Evolutionary conservation across 2,329 filamentous ascomycete species (phyloP).

Genomic region (Fonsecaea pugnacius): DNA sequence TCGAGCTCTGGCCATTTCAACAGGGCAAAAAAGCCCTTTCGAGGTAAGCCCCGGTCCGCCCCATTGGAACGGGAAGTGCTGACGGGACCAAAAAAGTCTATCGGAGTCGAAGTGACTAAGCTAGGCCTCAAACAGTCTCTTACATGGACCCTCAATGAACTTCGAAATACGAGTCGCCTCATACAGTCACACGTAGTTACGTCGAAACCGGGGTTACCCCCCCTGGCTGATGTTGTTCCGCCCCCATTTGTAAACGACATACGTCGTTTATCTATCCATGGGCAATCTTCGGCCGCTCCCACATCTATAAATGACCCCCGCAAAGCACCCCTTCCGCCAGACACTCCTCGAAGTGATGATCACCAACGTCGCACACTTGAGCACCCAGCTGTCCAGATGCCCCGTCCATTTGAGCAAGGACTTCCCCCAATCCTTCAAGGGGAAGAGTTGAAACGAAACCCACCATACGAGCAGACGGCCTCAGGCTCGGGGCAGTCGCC

Average conservation of each 20-base stretch:
- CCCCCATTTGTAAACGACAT: slow-evolving; percentile 25
- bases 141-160: slow-evolving; percentile 30
- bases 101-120: slow-evolving; percentile 29
- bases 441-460: slow-evolving; percentile 29
- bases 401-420: slow-evolving; percentile 38
- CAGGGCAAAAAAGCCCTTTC: slow-evolving; percentile 19
- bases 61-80: slow-evolving; percentile 21
- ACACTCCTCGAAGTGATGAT: slow-evolving; percentile 29
- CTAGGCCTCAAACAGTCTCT: slow-evolving; percentile 34
- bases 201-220: slow-evolving; percentile 27
- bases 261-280: slow-evolving; percentile 25
- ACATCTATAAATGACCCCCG: slow-evolving; percentile 29
- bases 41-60: slow-evolving; percentile 26
- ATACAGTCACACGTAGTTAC: slow-evolving; percentile 25
- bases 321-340: slow-evolving; percentile 20
- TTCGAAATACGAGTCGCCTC: slow-evolving; percentile 29
- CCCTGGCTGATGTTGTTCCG: slow-evolving; percentile 30
- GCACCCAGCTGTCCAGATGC: slow-evolving; percentile 22
- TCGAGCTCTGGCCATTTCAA: slow-evolving; percentile 27
- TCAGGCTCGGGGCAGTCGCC: slow-evolving; percentile 28
- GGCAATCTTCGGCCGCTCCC: slow-evolving; percentile 19
- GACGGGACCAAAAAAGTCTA: slow-evolving; percentile 23
- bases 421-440: slow-evolving; percentile 28
- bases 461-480: slow-evolving; percentile 26
- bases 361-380: slow-evolving; percentile 24